Evolutionary conservation across 257 asterid species (phyloP).

Genomic region (Scutellaria barbata): DNA sequence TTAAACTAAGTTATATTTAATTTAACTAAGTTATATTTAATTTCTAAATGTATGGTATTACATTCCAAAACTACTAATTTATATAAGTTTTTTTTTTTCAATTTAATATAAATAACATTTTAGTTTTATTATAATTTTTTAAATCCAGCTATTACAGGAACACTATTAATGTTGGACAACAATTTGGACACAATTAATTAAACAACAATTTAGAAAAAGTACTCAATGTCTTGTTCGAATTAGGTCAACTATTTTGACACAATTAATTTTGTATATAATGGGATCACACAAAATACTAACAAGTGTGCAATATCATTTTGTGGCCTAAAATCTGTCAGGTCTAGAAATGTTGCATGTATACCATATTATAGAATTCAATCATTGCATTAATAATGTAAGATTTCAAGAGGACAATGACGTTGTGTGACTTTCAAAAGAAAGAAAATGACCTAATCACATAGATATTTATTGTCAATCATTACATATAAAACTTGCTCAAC

Average conservation of each 20-base stretch:
- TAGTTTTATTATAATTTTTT: no score
- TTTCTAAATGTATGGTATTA: no score
- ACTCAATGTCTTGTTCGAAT: neutral
- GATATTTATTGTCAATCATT: neutral
- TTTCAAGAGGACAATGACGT: conserved; percentile 5
- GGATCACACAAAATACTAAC: neutral
- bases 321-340: neutral
- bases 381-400: neutral
- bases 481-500: conserved; percentile 8
- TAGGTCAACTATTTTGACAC: neutral
- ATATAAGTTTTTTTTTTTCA: no score
- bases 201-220: neutral
- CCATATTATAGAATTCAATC: neutral
- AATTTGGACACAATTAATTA: no score
- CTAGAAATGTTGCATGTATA: neutral
- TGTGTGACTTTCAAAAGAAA: neutral
- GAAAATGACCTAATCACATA: neutral
- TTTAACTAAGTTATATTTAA: no score
- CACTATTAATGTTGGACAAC: no score
- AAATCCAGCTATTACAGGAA: no score
- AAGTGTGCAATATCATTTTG: conserved; percentile 10
- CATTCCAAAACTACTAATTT: no score
- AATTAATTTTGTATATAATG: neutral
- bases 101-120: no score
- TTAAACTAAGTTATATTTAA: no score